Evolutionary conservation across 2,329 filamentous ascomycete genomes (phyloP), one percentile per base, ranked within the genome.

Genomic region (Ophiosphaerella narmari): DNA sequence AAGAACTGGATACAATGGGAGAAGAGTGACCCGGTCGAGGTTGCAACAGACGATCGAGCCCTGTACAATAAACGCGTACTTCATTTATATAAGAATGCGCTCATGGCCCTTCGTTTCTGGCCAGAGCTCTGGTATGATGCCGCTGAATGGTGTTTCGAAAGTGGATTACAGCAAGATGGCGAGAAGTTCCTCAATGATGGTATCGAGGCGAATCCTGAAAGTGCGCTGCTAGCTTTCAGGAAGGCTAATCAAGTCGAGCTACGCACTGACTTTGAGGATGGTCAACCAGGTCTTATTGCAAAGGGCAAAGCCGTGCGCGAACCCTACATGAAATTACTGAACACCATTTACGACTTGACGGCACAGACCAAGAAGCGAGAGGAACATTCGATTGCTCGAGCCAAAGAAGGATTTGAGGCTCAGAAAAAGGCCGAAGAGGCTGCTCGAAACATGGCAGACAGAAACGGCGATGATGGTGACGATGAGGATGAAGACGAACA

Each of bases 71-170:
- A 88, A 59, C 87, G 94, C 35, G 84, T 97, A 36, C 74, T 97
- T 7, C 96, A 95, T 72, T 88, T 90, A 57, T 97, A 96, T 79
- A 94, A 91, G 71, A 93, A 97, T 71, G 91, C 93, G 4, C 77
- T 96, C 39, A 96, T 97, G 89, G 88, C 91, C 4, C 78, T 99
- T 47, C 86, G 92, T 43, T 99, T 97, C 74, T 94, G 93, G 84
- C 92, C 94, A 4, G 90, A 96, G 69, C 86, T 97, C 62, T 99
- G 94, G 94, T 92, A 91, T 42, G 91, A 97, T 52, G 93, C 91
- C 8, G 90, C 92, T 1, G 89, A 96, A 59, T 97, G 93, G 85
- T 96, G 90, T 72, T 91, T 91, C 65, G 83, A 88, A 46, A 91
- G 94, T 62, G 84, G 84, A 38, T 77, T 92, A 60, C 80, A 84